These are phyloP conservation scores for Boletus mariae DNA, from an alignment of 1,284 basidiomycete species.

Conservation along the genomic window DNA sequence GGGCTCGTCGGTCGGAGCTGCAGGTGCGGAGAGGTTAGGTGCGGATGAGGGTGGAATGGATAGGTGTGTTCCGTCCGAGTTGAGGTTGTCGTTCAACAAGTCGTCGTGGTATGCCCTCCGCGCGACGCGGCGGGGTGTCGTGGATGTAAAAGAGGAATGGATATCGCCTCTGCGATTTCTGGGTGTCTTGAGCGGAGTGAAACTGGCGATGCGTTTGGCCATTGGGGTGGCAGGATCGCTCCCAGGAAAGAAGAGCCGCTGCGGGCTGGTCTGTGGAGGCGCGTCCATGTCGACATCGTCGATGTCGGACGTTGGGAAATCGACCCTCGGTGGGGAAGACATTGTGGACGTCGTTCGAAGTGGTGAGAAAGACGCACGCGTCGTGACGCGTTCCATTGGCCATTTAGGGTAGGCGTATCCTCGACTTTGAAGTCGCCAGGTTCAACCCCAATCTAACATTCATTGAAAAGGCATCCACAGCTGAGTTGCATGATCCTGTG, in stretches of 20 bases:
- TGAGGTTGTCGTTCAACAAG: constrained; percentile 34
- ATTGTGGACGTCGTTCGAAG: constrained; percentile 32
- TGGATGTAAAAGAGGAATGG: constrained; percentile 25
- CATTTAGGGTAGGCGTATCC: not conserved
- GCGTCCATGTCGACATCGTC: constrained; percentile 58
- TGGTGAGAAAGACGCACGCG: constrained; percentile 32
- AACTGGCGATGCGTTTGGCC: constrained; percentile 46
- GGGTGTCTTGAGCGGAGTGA: constrained; percentile 26
- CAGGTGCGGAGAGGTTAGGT: constrained; percentile 61
- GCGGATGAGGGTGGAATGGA: constrained; percentile 63
- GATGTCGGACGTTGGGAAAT: constrained; percentile 61
- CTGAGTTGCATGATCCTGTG: no score
- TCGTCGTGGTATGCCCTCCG: constrained; percentile 24
- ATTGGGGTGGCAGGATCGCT: constrained; percentile 47
- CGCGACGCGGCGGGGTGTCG: constrained; percentile 21
- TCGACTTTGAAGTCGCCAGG: no score
- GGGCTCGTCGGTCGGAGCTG: constrained; percentile 61
- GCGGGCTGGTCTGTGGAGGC: constrained; percentile 18
- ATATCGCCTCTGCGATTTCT: constrained; percentile 28
- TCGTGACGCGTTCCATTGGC: constrained; percentile 43
- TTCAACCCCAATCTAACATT: no score
- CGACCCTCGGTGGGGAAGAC: constrained; percentile 66
- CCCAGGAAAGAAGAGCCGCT: constrained; percentile 26
- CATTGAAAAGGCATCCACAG: no score
- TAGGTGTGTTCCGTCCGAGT: constrained; percentile 56